Evolutionary conservation across 2,329 filamentous ascomycete species (phyloP), one percentile per base, ranked within the genome.

Genomic region (Ophiostoma novo-ulmi): DNA sequence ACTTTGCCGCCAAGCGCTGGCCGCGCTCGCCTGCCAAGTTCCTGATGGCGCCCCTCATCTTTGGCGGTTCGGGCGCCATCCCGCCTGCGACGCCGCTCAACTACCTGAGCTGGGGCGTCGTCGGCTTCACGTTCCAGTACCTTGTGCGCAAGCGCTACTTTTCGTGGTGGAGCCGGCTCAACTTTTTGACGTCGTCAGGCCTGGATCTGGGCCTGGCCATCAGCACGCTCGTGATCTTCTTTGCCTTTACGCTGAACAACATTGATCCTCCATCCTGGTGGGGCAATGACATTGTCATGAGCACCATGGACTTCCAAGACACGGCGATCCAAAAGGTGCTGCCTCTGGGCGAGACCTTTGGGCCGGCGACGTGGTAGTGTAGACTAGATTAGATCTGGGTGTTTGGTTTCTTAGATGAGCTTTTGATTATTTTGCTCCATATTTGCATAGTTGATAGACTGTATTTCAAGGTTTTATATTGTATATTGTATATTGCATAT

Each of bases 101-200:
- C 79, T 93, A 91, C 77, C 85, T 91, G 44, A 84, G 85, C n/a
- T 93, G 90, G 90, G 89, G 88, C 22, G 80, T 90, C 70, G 88
- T 92, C 3, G 91, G 90, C 39, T 88, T 87, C 74, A 73, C 90
- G 41, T 93, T 92, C 82, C 90, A 93, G 78, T 87, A 87, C 77
- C 84, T 82, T 76, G 85, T 93, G 76, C 87, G 88, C 78, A 85
- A 85, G 75, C 82, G 84, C 17, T 84, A 87, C 77, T 87, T 87
- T 73, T 84, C 80, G 38, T 93, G 90, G 90, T 93, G 91, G 91
- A 87, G 85, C 78, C 84, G 88, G 36, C 86, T 91, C 76, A 92
- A 92, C 80, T 92, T 91, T 75, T 79, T 92, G 72, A 89, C 90
- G 0, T 89, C 88, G 14, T 90, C 89, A 0, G 90, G 86, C 0